Evolutionary conservation across 192 early-diverging fungal genomes (phyloP), one percentile per base, ranked within the genome.

Genomic region (Podila epicladia): DNA sequence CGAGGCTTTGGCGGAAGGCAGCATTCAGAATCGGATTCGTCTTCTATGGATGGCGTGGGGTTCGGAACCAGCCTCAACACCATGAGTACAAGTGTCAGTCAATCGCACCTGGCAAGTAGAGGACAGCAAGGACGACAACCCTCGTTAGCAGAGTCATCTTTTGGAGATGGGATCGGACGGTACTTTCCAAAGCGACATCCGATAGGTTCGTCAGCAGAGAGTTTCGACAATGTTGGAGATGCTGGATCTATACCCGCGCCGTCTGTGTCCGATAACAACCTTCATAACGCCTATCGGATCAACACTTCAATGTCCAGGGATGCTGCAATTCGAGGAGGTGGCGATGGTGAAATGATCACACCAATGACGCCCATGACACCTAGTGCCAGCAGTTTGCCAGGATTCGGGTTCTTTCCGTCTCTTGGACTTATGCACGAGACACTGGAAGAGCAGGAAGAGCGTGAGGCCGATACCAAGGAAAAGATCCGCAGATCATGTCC

Each of bases 151-250:
- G 74, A 75, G 20, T 75, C 74, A 0, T 75, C 74, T 0, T 75
- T 75, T 64, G 74, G 74, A 5, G 74, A 75, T 7, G 65, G 71
- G 48, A 73, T 82, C 31, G 67, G 67, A 26, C 61, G 79, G 22
- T 82, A 64, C 49, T 82, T 74, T 60, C 79, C 62, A 22, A 82
- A 65, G 58, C 41, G 67, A 24, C 67, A 65, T 26, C 22, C 59
- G 12, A 60, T 49, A 8, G 62, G 55, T 3, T 57, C 67, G 5
- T 75, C 74, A 5, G 31, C 58, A 48, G 74, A 75, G 24, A 75
- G 74, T 28, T 12, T 75, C 0, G 74, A 75, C n/a, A 75, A 62
- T 29, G 28, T 67, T 20, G 41, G 57, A 11, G 48, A 60, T 41
- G 19, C 37, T 22, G 9, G 7, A 57, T 38, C 62, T 12, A 41